Percentiles rank a stretch among this genome's conserved stretches.
Evolutionary conservation across 129 eudicot species (phyloP).

Genomic region (Ambrosia trifida): DNA sequence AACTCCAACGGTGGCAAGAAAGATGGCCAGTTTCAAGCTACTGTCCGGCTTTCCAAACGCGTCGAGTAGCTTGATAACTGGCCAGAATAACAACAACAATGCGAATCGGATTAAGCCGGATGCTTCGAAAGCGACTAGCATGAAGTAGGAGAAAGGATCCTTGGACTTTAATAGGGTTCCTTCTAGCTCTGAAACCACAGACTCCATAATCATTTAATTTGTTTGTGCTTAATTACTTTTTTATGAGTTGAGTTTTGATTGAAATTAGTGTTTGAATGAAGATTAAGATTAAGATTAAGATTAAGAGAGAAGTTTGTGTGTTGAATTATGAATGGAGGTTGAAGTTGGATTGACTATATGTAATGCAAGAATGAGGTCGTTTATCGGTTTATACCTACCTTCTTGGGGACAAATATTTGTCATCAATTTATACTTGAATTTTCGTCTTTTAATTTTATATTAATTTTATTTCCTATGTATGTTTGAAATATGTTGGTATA

Average conservation of each 20-base stretch:
- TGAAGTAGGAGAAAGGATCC: slow-evolving; percentile 81
- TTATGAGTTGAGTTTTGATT: neutral
- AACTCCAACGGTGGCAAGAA: slow-evolving; percentile 76
- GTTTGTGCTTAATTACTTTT: neutral
- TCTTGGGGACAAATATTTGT: slow-evolving; percentile 20
- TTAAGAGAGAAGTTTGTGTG: slow-evolving; percentile 22
- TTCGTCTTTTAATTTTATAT: slow-evolving; percentile 4
- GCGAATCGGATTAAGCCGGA: slow-evolving; percentile 82
- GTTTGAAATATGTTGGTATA: slow-evolving; percentile 14
- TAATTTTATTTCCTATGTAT: neutral
- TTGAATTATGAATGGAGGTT: slow-evolving; percentile 45
- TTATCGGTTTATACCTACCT: slow-evolving; percentile 70
- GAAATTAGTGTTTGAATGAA: slow-evolving; percentile 15
- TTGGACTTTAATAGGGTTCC: slow-evolving; percentile 70
- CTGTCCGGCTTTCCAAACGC: slow-evolving; percentile 37
- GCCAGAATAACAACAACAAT: slow-evolving; percentile 61
- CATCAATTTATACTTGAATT: slow-evolving; percentile 39
- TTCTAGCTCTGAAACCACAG: slow-evolving; percentile 78
- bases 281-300: slow-evolving; percentile 27
- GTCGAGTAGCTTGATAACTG: slow-evolving; percentile 58
- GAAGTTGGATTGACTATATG: slow-evolving; percentile 63
- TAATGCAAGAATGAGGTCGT: slow-evolving; percentile 40
- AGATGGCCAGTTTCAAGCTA: slow-evolving; percentile 61
- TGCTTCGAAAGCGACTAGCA: slow-evolving; percentile 91
- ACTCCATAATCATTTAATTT: slow-evolving; percentile 33